A percentile compares a stretch with the other conserved stretches of the same genome.
phyloP scores from a whole-genome alignment of 805 yeast species.

The Priceomyces fermenticarens region DNA sequence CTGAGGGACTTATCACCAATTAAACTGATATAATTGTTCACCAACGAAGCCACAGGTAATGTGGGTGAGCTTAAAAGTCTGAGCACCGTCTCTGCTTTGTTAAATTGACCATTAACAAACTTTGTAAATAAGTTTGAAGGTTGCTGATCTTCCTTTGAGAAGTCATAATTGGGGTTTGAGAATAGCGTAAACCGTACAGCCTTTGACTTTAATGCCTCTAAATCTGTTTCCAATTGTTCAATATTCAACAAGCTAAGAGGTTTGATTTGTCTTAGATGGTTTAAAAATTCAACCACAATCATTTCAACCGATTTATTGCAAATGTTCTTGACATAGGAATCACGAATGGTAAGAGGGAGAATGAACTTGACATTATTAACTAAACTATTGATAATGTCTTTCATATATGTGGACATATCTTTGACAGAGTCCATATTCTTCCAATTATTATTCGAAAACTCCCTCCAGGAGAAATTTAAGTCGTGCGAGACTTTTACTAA shows the following conservation, averaged over 20 bases:
- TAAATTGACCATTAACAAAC: slow-evolving; percentile 41
- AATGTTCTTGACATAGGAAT: slow-evolving; percentile 66
- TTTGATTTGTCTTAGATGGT: slow-evolving; percentile 55
- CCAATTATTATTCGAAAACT: slow-evolving; percentile 77
- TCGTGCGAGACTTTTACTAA: slow-evolving; percentile 59
- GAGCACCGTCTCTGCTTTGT: slow-evolving; percentile 57
- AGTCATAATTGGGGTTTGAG: slow-evolving; percentile 34
- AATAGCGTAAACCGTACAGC: slow-evolving; percentile 44
- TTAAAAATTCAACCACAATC: slow-evolving; percentile 52
- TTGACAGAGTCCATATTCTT: slow-evolving; percentile 56
- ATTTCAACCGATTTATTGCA: slow-evolving; percentile 75
- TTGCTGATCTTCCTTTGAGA: slow-evolving; percentile 14
- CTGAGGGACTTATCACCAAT: slow-evolving; percentile 60
- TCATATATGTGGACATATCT: slow-evolving; percentile 69
- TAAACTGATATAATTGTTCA: slow-evolving; percentile 61
- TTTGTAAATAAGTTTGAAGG: slow-evolving; percentile 28
- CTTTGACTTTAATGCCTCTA: slow-evolving; percentile 58
- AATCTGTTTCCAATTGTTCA: slow-evolving; percentile 78
- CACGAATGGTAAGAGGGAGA: slow-evolving; percentile 61
- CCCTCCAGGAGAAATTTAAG: slow-evolving; percentile 75
- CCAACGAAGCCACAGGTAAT: slow-evolving; percentile 60
- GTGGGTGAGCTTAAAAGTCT: slow-evolving; percentile 63
- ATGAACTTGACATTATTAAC: slow-evolving; percentile 45
- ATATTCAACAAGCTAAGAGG: slow-evolving; percentile 69
- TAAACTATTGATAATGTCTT: slow-evolving; percentile 51